Evolutionary conservation across 495 filamentous ascomycete species (phyloP).

Genomic region (Trichoderma virens): DNA sequence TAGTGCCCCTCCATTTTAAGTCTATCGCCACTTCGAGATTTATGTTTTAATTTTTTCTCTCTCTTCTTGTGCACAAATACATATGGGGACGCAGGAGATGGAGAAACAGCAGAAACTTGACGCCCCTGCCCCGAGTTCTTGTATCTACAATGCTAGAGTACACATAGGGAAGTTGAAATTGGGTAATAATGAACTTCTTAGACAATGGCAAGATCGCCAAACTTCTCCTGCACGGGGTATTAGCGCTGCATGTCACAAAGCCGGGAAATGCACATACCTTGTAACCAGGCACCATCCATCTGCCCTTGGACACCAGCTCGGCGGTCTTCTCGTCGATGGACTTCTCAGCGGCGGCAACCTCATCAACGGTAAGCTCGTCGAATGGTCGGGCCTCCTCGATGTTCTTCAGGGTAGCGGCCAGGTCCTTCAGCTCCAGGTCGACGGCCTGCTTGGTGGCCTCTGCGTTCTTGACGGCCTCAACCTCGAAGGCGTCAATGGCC

Average conservation of each 20-base stretch:
- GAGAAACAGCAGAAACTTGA: slow-evolving; percentile 3
- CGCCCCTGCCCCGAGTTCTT: slow-evolving; percentile 18
- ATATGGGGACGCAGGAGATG: not conserved
- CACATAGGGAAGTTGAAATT: slow-evolving; percentile 36
- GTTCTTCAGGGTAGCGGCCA: slow-evolving; percentile 90
- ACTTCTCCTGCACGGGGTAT: slow-evolving; percentile 68
- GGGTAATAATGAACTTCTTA: slow-evolving; percentile 44
- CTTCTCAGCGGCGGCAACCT: slow-evolving; percentile 83
- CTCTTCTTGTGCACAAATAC: slow-evolving; percentile 4
- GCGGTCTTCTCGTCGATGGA: slow-evolving; percentile 93
- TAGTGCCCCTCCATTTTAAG: not conserved
- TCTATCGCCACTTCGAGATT: not conserved
- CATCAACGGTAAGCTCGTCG: slow-evolving; percentile 98
- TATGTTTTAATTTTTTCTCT: not conserved
- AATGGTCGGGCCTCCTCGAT: slow-evolving; percentile 95
- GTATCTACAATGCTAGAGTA: slow-evolving; percentile 54
- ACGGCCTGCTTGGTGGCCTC: slow-evolving; percentile 92
- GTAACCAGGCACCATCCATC: slow-evolving; percentile 97
- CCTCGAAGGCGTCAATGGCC: slow-evolving; percentile 96
- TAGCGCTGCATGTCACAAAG: not conserved
- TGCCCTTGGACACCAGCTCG: slow-evolving; percentile 88
- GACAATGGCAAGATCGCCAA: slow-evolving; percentile 88
- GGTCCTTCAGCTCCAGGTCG: slow-evolving; percentile 82
- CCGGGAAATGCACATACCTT: slow-evolving; percentile 55
- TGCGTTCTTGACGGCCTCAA: slow-evolving; percentile 92